Conservation (phyloP, 768 basidiomycete species). For the Termitomyces bulborhizus region DNA sequence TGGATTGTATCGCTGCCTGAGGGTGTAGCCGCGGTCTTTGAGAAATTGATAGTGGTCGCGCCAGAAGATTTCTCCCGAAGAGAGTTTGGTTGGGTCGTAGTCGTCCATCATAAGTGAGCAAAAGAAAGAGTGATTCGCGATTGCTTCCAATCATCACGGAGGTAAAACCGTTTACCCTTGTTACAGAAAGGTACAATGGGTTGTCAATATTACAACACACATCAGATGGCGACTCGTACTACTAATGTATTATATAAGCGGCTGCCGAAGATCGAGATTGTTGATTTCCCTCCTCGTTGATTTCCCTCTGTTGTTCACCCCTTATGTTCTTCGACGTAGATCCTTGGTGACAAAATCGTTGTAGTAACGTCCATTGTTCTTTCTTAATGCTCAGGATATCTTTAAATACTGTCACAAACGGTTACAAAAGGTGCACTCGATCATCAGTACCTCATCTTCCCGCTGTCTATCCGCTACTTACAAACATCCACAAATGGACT, state of each 20-base stretch:
- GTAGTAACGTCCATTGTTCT: neutral
- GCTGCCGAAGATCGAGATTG: neutral
- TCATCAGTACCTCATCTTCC: neutral
- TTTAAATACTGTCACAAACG: neutral
- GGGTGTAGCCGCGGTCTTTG: slow-evolving; percentile 5
- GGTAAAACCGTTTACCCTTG: no score
- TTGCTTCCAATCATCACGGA: no score
- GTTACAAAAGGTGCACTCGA: neutral
- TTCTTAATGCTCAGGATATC: neutral
- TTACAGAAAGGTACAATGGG: no score
- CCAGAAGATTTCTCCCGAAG: neutral
- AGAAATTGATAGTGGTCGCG: neutral
- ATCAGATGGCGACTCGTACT: no score
- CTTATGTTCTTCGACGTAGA: no score
- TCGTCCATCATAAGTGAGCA: neutral
- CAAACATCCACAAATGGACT: neutral
- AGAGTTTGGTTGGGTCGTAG: neutral
- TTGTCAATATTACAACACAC: no score
- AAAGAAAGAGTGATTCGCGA: neutral
- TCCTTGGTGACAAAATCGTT: neutral
- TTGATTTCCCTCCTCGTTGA: neutral
- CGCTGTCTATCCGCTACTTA: neutral
- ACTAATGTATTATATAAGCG: neutral
- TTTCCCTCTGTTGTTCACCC: no score
- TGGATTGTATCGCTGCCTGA: neutral